Base-by-base conservation (phyloP, 352 stramenopile genomes). In the Pythium aphanidermatum region DNA sequence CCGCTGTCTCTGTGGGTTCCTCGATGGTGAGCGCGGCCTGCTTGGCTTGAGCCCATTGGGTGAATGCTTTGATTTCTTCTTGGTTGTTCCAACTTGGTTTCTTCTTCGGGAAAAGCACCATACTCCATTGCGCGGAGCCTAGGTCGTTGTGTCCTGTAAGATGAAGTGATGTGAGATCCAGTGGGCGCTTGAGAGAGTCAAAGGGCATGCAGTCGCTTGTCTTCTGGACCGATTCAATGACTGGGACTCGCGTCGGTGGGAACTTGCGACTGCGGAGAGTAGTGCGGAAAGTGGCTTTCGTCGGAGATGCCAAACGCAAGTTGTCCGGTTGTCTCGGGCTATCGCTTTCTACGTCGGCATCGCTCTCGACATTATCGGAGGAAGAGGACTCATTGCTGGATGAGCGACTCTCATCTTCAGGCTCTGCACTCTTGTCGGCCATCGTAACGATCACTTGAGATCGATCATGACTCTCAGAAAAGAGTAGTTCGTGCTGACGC, bases 101-200 rank as follows among this genome's bases (percentile, higher is more conserved):
- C 2, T 17, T 32, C 29, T 66, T 68, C 9, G 70, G 70, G 33
- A 82, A 82, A 19, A 68, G 35, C 27, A 76, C 59, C 2, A 77
- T 41, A 4, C 40, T 48, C 67, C 70, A 82, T n/a, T 55, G 52
- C 4, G 41, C 42, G 1, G 46, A 35, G 13, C 45, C 40, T 3
- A 43, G 35, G n/a, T 55, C 31, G 4, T 46, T 45, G 14, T 59
- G 36, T 2, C 44, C 53, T 13, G 50, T n/a, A 12, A 65, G 35
- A 11, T 23, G 35, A 9, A 65, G 65, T 28, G 50, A 68, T 24
- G 48, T 39, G 17, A 70, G 30, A 29, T 65, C 55, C 2, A 36
- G 42, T 19, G 32, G 27, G 23, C 50, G 38, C 32, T 39, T 33
- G 14, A 40, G 11, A 28, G 40, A 33, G 14, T 71, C 59, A 21